Percentiles rank a stretch among this genome's conserved stretches.
These are phyloP conservation scores for Lecanicillium sp. DNA, from an alignment of 2,329 filamentous ascomycete genomes.

Conservation along the genomic window DNA sequence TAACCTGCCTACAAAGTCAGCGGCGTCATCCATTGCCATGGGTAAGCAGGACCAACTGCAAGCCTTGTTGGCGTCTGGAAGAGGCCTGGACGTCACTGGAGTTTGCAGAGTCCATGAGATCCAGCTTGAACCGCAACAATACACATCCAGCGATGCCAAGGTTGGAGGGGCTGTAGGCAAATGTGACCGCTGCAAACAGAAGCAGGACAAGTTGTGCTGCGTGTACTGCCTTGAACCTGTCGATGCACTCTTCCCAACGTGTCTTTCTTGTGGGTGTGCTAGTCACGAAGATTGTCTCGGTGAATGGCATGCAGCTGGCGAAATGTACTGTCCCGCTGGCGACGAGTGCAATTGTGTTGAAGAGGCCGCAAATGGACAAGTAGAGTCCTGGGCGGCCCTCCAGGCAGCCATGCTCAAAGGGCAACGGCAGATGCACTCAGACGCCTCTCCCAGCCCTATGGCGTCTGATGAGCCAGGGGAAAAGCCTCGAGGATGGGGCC, in stretches of 20 bases:
- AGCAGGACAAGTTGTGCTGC: constrained; percentile 50
- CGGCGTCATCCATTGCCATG: constrained; percentile 44
- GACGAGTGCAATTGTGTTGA: constrained; percentile 56
- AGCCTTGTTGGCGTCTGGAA: constrained; percentile 40
- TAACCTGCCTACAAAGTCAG: constrained; percentile 26
- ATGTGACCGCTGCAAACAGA: constrained; percentile 42
- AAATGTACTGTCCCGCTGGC: constrained; percentile 51
- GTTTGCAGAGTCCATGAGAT: constrained; percentile 55
- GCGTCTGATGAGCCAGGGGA: constrained; percentile 3
- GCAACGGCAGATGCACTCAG: constrained; percentile 10
- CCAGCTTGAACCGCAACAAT: constrained; percentile 50
- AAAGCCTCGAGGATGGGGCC: constrained; percentile 4
- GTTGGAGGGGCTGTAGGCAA: constrained; percentile 39
- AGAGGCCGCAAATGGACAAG: constrained; percentile 46
- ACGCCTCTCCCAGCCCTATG: not conserved
- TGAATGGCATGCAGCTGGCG: constrained; percentile 50
- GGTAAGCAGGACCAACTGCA: constrained; percentile 47
- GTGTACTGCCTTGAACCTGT: constrained; percentile 56
- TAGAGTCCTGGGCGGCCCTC: constrained; percentile 52
- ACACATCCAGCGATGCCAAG: constrained; percentile 30
- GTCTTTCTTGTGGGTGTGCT: constrained; percentile 54
- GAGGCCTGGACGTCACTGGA: constrained; percentile 54
- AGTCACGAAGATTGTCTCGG: constrained; percentile 50
- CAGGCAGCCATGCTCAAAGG: constrained; percentile 28
- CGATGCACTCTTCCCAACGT: constrained; percentile 50